These are phyloP conservation scores for Diaporthe ilicicola DNA, from an alignment of 2,329 filamentous ascomycete genomes.

Conservation along the genomic window DNA sequence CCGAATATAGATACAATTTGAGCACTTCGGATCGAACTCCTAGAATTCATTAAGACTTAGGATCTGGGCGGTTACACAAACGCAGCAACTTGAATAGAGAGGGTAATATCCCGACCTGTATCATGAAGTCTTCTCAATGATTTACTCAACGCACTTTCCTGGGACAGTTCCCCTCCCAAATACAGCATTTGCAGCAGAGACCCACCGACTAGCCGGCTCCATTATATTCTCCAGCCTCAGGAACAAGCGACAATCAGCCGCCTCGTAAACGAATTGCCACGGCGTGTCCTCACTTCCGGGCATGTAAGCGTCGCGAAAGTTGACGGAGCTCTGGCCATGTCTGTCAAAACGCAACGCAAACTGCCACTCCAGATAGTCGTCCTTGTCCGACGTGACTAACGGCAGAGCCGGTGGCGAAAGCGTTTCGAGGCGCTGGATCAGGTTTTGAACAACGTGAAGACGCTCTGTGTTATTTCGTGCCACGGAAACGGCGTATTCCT, in stretches of 20 bases:
- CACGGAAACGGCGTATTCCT: too few species aligned
- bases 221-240: not conserved
- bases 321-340: not conserved
- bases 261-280: not conserved
- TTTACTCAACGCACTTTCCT: too few species aligned
- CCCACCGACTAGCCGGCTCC: not conserved
- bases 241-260: not conserved
- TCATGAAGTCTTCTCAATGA: too few species aligned
- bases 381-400: not conserved
- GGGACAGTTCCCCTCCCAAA: too few species aligned
- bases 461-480: not conserved
- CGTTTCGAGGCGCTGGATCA: not conserved
- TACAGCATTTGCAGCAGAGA: not conserved
- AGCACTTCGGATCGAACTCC: too few species aligned
- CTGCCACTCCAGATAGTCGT: not conserved
- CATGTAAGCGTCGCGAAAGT: not conserved
- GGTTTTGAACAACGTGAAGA: not conserved
- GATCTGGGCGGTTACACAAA: too few species aligned
- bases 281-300: not conserved
- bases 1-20: too few species aligned
- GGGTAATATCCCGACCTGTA: too few species aligned
- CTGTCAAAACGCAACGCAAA: not conserved
- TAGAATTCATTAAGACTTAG: too few species aligned
- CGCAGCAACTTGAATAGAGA: too few species aligned
- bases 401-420: not conserved